Percentiles rank a stretch among this genome's conserved stretches.
Conservation (phyloP, 768 basidiomycete genomes). For the Russula sp. region DNA sequence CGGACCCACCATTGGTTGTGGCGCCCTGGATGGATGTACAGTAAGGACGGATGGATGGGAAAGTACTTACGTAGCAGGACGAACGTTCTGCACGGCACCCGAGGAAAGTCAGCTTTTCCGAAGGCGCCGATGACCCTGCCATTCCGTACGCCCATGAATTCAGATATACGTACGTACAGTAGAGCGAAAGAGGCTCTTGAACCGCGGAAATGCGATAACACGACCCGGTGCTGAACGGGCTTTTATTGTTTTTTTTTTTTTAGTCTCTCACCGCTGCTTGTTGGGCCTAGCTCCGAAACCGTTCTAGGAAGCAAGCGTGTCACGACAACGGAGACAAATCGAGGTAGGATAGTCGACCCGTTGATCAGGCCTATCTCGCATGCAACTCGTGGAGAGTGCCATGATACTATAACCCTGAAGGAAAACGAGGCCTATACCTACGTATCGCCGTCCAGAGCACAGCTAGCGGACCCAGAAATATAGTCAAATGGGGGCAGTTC, state of each 20-base stretch:
- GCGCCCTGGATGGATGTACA: no score
- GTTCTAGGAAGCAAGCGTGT: background rate
- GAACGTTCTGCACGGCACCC: no score
- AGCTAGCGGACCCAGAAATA: background rate
- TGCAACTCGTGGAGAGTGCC: background rate
- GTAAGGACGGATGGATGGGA: no score
- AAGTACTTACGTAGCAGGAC: no score
- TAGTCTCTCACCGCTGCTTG: background rate
- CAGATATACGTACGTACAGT: background rate
- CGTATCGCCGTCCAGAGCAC: background rate
- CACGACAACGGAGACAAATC: background rate
- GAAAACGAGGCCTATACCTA: background rate
- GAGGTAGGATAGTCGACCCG: background rate
- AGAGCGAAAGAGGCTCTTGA: background rate
- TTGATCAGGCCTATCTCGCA: background rate
- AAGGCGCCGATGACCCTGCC: no score
- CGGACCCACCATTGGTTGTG: no score
- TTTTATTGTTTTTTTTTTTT: background rate
- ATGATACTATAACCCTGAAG: background rate
- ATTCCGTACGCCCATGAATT: background rate
- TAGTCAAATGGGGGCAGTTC: background rate
- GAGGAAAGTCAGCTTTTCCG: no score
- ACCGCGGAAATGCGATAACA: background rate
- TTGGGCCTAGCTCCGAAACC: background rate
- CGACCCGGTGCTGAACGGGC: background rate